Percentiles rank a stretch among this genome's conserved stretches.
These are phyloP conservation scores for Mycena leptocephala DNA, from an alignment of 768 basidiomycete genomes.

Conservation along the genomic window DNA sequence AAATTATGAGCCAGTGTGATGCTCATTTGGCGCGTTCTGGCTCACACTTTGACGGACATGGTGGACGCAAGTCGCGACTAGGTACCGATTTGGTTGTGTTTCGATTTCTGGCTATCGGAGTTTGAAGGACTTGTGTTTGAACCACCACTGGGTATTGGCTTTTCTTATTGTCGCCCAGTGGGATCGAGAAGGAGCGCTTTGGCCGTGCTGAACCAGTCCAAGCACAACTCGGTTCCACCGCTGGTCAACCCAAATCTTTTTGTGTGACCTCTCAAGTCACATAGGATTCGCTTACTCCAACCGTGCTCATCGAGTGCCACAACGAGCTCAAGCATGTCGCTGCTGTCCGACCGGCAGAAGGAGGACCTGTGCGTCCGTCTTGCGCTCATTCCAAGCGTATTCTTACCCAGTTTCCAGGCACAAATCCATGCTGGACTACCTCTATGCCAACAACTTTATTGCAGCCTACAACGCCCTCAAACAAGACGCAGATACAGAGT, in stretches of 20 bases:
- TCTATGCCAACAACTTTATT: conserved; percentile 76
- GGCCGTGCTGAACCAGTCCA: neutral
- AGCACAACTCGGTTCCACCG: conserved; percentile 42
- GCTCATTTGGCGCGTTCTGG: conserved; percentile 1
- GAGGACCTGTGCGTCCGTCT: conserved; percentile 47
- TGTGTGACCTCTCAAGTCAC: conserved; percentile 45
- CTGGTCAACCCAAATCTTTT: conserved; percentile 57
- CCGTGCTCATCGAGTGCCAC: conserved; percentile 19
- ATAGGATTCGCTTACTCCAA: conserved; percentile 40
- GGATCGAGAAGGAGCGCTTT: conserved; percentile 2
- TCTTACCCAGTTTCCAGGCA: conserved; percentile 62
- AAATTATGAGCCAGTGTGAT: conserved; percentile 16
- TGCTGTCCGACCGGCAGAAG: conserved; percentile 52
- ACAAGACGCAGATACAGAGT: conserved; percentile 70
- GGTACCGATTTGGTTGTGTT: conserved; percentile 6
- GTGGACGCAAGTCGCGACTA: neutral
- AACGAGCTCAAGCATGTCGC: conserved; percentile 43
- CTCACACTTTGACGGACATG: conserved; percentile 58
- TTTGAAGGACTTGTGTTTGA: neutral
- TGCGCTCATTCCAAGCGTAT: neutral
- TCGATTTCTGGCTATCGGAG: neutral
- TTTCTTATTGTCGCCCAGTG: neutral
- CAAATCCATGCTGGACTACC: conserved; percentile 87
- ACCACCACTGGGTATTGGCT: neutral
- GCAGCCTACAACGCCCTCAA: conserved; percentile 76